Conservation (phyloP, 2,329 filamentous ascomycete genomes). For the Colletotrichum orchidophilum region DNA sequence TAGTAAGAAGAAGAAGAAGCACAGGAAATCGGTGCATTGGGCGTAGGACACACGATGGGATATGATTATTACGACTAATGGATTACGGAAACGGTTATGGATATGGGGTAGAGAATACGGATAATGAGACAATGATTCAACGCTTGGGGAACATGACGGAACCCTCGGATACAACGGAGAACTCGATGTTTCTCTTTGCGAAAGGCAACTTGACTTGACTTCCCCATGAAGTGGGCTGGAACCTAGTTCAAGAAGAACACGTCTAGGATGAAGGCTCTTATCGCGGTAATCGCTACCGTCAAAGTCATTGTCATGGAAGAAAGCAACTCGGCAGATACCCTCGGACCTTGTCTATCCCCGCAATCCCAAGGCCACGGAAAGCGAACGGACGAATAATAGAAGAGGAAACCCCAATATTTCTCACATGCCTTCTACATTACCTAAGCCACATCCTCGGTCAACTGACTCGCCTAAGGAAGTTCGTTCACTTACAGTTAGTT, state of each 20-base stretch:
- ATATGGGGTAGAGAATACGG: not conserved
- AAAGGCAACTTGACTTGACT: not conserved
- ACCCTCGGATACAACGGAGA: too few relatives aligned
- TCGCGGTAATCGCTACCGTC: not conserved
- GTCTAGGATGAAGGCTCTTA: not conserved
- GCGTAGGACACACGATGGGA: slow-evolving; percentile 1
- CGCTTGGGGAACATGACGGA: not conserved
- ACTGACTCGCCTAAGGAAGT: not conserved
- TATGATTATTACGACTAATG: slow-evolving; percentile 14
- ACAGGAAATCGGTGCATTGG: slow-evolving; percentile 30
- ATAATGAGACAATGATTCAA: not conserved
- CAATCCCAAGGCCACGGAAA: not conserved
- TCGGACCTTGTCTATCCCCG: slow-evolving; percentile 4
- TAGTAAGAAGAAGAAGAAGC: slow-evolving; percentile 2
- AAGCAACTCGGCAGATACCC: not conserved
- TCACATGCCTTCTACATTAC: slow-evolving; percentile 24
- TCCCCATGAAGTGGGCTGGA: not conserved
- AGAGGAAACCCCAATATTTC: not conserved
- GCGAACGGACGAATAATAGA: not conserved
- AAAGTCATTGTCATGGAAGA: not conserved
- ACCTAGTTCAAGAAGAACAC: not conserved
- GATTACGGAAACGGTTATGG: not conserved
- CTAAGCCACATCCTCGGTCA: slow-evolving; percentile 26
- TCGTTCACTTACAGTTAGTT: not conserved
- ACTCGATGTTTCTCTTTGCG: not conserved